Evolutionary conservation across 805 yeast genomes (phyloP), one percentile per base, ranked within the genome.

Genomic region (Hanseniaspora mollemarum): DNA sequence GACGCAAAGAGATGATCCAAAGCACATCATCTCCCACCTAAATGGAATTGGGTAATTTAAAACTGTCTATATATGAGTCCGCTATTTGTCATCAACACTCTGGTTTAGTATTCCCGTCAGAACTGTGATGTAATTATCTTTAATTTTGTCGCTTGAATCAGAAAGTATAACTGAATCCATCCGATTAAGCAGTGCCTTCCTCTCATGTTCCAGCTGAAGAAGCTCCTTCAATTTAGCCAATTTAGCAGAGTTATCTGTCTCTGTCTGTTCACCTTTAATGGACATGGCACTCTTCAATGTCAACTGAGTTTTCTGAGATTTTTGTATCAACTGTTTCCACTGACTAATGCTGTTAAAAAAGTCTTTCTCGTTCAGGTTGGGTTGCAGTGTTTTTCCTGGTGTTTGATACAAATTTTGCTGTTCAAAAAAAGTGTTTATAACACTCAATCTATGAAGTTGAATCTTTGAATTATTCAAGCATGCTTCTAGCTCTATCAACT

Each of bases 231-330:
- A 12, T 19, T 31, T 42, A 16, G 2, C 8, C 4, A 31, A 5
- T 21, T 42, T 42, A 15, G 6, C 19, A 13, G 16, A 26, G 10
- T 16, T 18, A 3, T 16, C 22, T 8, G 7, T 15, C 16, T 36
- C 25, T 16, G 40, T 7, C 8, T 10, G 6, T 7, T 16, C 40
- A 36, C 25, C 13, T 7, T 13, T 19, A 8, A 36, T 16, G n/a
- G 8, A 33, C 10, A 36, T 7, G 10, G 44, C 39, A 15, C 19
- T 26, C 32, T 46, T 29, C 18, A 46, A 24, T 15, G 35, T 46
- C 31, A 46, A 15, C n/a, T 46, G 51, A 12, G 44, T 32, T 22
- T 29, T 46, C n/a, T 26, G 21, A 2, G 51, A 46, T 24, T 39
- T 35, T 21, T 38, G 32, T 31, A 46, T 38, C 3, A 39, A 19